A percentile compares a stretch with the other conserved stretches of the same genome.
Conservation (phyloP, 164 flowering plant genomes). For the Liriodendron chinense region DNA sequence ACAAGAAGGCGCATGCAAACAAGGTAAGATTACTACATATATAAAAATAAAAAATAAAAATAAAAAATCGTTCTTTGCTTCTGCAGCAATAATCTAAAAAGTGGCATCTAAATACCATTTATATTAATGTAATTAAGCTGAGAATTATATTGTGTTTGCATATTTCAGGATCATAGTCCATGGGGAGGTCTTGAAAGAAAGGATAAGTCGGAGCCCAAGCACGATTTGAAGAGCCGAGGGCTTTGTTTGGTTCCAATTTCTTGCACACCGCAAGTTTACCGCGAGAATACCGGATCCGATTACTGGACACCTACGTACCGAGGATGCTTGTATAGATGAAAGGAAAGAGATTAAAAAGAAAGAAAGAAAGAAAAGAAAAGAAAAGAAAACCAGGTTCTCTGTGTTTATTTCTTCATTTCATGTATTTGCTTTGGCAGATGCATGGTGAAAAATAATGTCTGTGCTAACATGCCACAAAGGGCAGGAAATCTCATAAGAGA, state of each 20-base stretch:
- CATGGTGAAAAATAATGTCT: conserved; percentile 3
- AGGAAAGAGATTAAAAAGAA: background rate
- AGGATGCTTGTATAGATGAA: conserved; percentile 63
- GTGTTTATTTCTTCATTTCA: background rate
- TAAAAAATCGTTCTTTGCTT: background rate
- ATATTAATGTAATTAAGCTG: background rate
- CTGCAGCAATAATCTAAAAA: background rate
- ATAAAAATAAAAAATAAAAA: too few species aligned
- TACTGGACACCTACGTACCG: conserved; percentile 67
- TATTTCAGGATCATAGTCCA: conserved; percentile 40
- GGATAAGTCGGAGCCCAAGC: conserved; percentile 34
- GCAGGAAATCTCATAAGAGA: background rate
- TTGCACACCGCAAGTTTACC: conserved; percentile 49
- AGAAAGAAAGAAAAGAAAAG: background rate
- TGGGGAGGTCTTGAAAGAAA: conserved; percentile 58
- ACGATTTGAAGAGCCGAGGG: conserved; percentile 58
- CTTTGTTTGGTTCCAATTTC: conserved; percentile 67
- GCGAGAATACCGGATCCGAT: conserved; percentile 60
- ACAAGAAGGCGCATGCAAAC: conserved; percentile 46
- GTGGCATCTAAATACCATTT: background rate
- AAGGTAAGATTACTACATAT: conserved; percentile 29
- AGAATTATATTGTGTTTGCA: background rate
- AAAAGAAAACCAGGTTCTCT: background rate
- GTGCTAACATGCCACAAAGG: background rate
- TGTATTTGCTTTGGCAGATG: background rate